phyloP scores from a whole-genome alignment of 2,329 filamentous ascomycete genomes.

The Apiospora rasikravindrae region DNA sequence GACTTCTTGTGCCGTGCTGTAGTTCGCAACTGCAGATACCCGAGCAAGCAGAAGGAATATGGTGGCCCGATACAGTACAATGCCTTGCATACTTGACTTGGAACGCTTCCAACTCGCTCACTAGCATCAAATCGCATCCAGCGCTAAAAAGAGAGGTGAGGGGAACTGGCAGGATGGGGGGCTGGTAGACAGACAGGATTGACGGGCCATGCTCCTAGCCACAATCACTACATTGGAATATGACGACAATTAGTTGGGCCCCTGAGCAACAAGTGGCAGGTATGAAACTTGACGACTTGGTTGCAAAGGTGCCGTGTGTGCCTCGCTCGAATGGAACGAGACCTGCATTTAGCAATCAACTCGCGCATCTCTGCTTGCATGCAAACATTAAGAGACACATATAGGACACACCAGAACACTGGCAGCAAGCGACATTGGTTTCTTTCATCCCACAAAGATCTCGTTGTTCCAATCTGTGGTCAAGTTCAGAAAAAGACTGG shows the following conservation, averaged over 20 bases:
- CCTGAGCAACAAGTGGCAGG: conserved; percentile 7
- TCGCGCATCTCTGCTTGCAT: not conserved
- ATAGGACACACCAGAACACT: not conserved
- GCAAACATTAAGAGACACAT: not conserved
- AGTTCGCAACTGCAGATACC: not conserved
- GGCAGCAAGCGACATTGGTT: not conserved
- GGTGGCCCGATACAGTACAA: not conserved
- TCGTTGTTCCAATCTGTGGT: not conserved
- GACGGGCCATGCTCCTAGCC: not conserved
- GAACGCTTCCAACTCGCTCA: not conserved
- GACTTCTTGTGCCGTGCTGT: not conserved
- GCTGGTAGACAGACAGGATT: not conserved
- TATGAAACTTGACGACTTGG: conserved; percentile 13
- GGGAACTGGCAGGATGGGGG: not conserved
- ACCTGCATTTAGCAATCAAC: conserved; percentile 15
- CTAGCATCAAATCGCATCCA: not conserved
- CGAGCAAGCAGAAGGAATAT: not conserved
- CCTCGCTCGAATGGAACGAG: conserved; percentile 2
- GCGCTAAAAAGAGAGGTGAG: not conserved
- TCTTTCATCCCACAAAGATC: not conserved
- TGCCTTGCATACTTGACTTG: not conserved
- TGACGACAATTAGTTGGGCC: conserved; percentile 9
- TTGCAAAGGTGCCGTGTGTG: not conserved
- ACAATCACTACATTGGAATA: conserved; percentile 12
- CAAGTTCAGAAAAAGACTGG: not conserved